These are phyloP conservation scores for Penicillium salamii DNA, from an alignment of 495 filamentous ascomycete genomes.

Conservation along the genomic window DNA sequence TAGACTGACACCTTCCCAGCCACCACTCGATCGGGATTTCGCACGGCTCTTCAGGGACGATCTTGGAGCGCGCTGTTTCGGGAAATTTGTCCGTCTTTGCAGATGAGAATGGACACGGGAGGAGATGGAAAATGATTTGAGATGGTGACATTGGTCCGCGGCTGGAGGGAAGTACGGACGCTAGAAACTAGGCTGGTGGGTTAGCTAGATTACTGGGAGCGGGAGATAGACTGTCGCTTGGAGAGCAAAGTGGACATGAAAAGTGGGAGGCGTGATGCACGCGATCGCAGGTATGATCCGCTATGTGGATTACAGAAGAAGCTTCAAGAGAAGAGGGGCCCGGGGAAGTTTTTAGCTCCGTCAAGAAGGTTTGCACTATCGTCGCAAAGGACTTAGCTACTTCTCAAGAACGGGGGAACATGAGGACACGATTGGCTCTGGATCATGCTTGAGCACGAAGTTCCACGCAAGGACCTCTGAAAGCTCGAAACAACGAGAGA, in stretches of 20 bases:
- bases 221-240: not conserved
- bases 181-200: conserved; percentile 4
- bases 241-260: not conserved
- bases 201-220: conserved; percentile 1
- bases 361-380: conserved; percentile 13
- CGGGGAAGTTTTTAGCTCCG: conserved; percentile 23
- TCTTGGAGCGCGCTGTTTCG: conserved; percentile 16
- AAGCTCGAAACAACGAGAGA: not conserved
- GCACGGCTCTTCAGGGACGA: conserved; percentile 20
- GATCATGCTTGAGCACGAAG: conserved; percentile 8
- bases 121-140: not conserved
- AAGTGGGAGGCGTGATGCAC: conserved; percentile 4
- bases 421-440: conserved; percentile 15
- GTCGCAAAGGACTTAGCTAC: not conserved
- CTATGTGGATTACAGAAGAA: conserved; percentile 16
- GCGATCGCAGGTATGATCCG: conserved; percentile 10
- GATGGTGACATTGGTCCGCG: conserved; percentile 1
- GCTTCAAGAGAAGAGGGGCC: conserved; percentile 8
- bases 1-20: conserved; percentile 19
- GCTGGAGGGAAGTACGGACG: not conserved
- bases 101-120: not conserved
- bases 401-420: conserved; percentile 2
- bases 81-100: conserved; percentile 29
- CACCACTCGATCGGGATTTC: conserved; percentile 16
- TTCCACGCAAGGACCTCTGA: conserved; percentile 18